phyloP scores from a whole-genome alignment of 2,329 filamentous ascomycete genomes.

The Colletotrichum shisoi region DNA sequence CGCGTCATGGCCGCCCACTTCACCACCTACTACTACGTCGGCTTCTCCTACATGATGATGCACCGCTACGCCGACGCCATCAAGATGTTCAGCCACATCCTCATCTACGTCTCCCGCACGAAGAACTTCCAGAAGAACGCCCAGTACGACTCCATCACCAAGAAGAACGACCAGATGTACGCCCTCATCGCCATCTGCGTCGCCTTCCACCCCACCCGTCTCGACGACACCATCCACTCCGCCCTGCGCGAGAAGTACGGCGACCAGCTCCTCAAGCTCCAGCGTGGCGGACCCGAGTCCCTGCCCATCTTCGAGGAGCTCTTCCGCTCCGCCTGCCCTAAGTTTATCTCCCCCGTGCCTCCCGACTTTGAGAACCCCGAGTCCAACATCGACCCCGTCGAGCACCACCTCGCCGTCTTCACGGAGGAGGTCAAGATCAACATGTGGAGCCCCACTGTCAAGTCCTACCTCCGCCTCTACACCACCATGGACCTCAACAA shows the following conservation, averaged over 20 bases:
- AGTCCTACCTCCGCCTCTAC: constrained; percentile 98
- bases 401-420: constrained; percentile 97
- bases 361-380: constrained; percentile 98
- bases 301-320: constrained; percentile 98
- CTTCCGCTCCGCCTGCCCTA: constrained; percentile 96
- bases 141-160: constrained; percentile 97
- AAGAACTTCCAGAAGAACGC: constrained; percentile 99
- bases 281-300: constrained; percentile 93
- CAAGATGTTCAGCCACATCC: constrained; percentile 99
- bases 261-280: constrained; percentile 95
- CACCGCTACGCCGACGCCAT: constrained; percentile 98
- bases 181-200: constrained; percentile 98
- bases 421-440: constrained; percentile 99
- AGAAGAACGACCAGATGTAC: constrained; percentile 99
- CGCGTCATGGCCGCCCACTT: constrained; percentile 99
- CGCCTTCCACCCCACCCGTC: constrained; percentile 93
- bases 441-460: constrained; percentile 96
- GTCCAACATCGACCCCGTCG: constrained; percentile 93
- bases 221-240: constrained; percentile 99
- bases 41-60: constrained; percentile 99
- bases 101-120: constrained; percentile 96
- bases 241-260: constrained; percentile 98
- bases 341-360: constrained; percentile 97
- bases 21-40: constrained; percentile 99
- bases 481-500: constrained; percentile 99